Evolutionary conservation across 768 basidiomycete genomes (phyloP).

Genomic region (Russula brevipes): DNA sequence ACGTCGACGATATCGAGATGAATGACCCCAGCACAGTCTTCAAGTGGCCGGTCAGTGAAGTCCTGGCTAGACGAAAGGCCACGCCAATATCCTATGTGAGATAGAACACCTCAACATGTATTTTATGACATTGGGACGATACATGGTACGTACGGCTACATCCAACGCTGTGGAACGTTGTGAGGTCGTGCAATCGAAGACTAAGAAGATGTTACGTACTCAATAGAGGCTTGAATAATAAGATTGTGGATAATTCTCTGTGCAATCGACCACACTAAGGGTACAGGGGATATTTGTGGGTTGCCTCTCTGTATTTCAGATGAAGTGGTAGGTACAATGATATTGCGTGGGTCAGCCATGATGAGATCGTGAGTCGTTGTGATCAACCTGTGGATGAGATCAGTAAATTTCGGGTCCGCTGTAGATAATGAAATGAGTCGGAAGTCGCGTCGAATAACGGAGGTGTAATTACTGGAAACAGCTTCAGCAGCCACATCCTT

Average conservation of each 20-base stretch:
- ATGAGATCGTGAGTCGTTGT: neutral
- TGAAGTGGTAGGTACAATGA: no score
- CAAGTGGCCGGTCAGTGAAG: neutral
- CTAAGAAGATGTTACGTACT: neutral
- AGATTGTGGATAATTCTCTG: constrained; percentile 2
- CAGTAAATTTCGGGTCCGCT: neutral
- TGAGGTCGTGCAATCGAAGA: neutral
- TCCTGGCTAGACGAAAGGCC: neutral
- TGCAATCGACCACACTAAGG: constrained; percentile 9
- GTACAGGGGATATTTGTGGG: neutral
- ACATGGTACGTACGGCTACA: constrained; percentile 1
- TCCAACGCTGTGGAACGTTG: neutral
- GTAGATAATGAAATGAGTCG: neutral
- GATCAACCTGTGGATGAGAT: neutral
- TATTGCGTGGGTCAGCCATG: neutral
- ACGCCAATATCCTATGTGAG: constrained; percentile 11
- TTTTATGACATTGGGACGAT: no score
- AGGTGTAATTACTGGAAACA: constrained; percentile 8
- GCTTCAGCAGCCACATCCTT: neutral
- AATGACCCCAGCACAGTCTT: constrained; percentile 1
- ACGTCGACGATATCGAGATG: constrained; percentile 1
- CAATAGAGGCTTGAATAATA: neutral
- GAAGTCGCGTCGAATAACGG: neutral
- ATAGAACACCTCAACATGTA: neutral
- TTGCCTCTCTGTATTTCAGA: neutral